Base-by-base conservation (phyloP, 2,329 filamentous ascomycete genomes). In the Davidsoniella australis region DNA sequence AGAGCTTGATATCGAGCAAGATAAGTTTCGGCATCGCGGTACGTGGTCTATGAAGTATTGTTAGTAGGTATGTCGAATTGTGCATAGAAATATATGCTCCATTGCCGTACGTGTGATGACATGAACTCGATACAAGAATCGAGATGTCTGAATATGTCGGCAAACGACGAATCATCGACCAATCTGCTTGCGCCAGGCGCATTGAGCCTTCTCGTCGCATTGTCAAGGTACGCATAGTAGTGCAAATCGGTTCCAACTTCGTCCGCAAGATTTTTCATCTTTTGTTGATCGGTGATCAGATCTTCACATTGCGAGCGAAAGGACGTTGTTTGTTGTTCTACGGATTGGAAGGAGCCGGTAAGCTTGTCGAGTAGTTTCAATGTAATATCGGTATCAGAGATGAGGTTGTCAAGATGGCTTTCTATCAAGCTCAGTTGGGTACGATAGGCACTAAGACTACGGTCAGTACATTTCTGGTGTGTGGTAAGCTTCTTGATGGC, bases 71-170 rank as follows among this genome's bases (percentile, higher is more conserved):
- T 38, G 5, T 36, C 5, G 10, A 2, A 17, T 41, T 45, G 5
- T 5, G 20, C n/a, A 45, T 38, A 42, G 48, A 41, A 17, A 10
- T 14, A 8, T 8, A n/a, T 39, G 17, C 12, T 12, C 10, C 4
- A 24, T 36, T 24, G 37, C 62, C 80, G 62, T 64, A 87, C 83
- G 67, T 95, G 85, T 47, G 76, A 72, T 53, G 84, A 76, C 87
- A 96, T 95, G 60, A 96, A 96, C 26, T 80, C 81, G 56, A 98
- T 77, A 61, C 89, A 98, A 48, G 85, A 78, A 63, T 96, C 88
- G 45, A 98, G 69, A 54, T 86, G 89, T 43, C 76, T 73, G 45
- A 98, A 68, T 71, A 96, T 93, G 48, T 94, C 85, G 2, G 82
- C 79, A 59, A 96, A 95, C 41, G 84, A 82, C 46, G 82, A 79